These are phyloP conservation scores for Suhomyces chickasaworum DNA, from an alignment of 1,139 yeast species.

Conservation along the genomic window DNA sequence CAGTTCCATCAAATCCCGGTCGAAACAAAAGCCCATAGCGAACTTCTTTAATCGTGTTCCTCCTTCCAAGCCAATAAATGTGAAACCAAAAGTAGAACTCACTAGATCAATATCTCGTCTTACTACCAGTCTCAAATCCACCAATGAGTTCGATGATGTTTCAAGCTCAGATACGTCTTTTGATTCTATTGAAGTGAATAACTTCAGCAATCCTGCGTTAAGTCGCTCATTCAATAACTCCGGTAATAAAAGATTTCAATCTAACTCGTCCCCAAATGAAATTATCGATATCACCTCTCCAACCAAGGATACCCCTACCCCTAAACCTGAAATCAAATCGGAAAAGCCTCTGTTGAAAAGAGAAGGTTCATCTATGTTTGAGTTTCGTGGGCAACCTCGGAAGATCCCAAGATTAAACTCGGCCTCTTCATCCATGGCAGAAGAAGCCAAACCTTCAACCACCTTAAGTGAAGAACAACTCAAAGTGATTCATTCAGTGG, in stretches of 20 bases:
- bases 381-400: slow-evolving; percentile 23
- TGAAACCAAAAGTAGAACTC: slow-evolving; percentile 12
- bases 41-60: slow-evolving; percentile 14
- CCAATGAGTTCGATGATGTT: slow-evolving; percentile 19
- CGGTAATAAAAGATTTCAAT: slow-evolving; percentile 1
- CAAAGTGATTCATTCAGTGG: slow-evolving; percentile 65
- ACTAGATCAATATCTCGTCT: slow-evolving; percentile 14
- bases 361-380: slow-evolving; percentile 1
- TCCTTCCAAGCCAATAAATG: not conserved
- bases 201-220: slow-evolving; percentile 19
- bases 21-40: slow-evolving; percentile 14
- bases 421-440: slow-evolving; percentile 3
- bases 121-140: slow-evolving; percentile 13
- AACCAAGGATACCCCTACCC: not conserved
- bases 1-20: slow-evolving; percentile 3
- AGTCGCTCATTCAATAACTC: slow-evolving; percentile 11
- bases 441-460: slow-evolving; percentile 5
- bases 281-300: slow-evolving; percentile 6
- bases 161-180: slow-evolving; percentile 21
- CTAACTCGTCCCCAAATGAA: not conserved
- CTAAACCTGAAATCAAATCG: not conserved
- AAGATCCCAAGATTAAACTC: slow-evolving; percentile 20
- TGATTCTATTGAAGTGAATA: slow-evolving; percentile 19
- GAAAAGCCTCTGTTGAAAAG: slow-evolving; percentile 4
- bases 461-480: slow-evolving; percentile 60